Percentiles rank a stretch among this genome's conserved stretches.
Conservation (phyloP, 441 rosid species). For the Croton laevigatus region DNA sequence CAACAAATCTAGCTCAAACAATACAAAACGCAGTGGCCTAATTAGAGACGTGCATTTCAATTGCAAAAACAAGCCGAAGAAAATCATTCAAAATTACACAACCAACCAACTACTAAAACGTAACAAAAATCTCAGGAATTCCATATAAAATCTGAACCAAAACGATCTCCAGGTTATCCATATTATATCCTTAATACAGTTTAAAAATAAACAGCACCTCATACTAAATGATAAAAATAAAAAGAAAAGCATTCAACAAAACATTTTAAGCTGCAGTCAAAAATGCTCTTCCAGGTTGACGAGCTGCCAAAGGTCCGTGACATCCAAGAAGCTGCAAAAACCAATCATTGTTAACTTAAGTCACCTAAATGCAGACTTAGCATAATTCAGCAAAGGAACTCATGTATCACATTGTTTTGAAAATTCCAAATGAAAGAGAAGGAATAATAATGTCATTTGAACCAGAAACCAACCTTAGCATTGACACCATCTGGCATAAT, state of each 20-base stretch:
- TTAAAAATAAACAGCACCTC: background rate
- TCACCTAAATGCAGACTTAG: background rate
- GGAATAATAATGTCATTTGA: background rate
- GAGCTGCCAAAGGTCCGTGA: constrained; percentile 59
- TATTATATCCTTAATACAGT: background rate
- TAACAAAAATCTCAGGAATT: background rate
- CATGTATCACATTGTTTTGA: background rate
- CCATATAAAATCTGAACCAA: background rate
- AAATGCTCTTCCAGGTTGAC: constrained; percentile 62
- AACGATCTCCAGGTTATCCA: background rate
- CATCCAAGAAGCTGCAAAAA: constrained; percentile 60
- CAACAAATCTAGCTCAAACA: too few species aligned
- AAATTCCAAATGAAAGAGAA: background rate
- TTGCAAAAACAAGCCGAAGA: too few species aligned
- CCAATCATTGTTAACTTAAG: constrained; percentile 1
- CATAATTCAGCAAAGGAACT: background rate
- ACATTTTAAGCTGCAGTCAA: constrained; percentile 35
- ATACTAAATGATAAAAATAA: background rate
- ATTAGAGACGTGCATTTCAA: too few species aligned
- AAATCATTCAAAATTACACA: background rate
- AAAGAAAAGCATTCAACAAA: background rate
- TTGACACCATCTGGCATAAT: constrained; percentile 85
- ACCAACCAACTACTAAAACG: background rate
- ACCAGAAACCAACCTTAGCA: constrained; percentile 58
- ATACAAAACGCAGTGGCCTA: too few species aligned